Conservation (phyloP, 2,329 filamentous ascomycete genomes). For the Colletotrichum coccodes region DNA sequence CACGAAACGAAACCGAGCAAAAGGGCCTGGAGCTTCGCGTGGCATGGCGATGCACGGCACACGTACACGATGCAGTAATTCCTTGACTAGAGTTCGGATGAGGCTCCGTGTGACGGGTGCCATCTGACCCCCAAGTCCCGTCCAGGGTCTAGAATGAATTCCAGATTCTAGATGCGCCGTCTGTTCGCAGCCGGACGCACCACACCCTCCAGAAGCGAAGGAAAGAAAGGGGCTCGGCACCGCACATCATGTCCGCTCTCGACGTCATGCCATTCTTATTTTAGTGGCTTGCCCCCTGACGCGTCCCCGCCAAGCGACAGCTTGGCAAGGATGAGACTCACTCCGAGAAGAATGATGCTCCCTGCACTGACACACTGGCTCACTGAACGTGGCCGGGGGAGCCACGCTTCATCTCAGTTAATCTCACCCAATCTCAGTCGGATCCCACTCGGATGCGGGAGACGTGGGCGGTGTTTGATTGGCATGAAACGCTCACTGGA, state of each 20-base stretch:
- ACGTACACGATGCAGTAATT: background rate
- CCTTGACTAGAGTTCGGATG: background rate
- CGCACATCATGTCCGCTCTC: background rate
- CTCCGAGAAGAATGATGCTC: background rate
- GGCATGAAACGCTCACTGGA: background rate
- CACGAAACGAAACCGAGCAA: background rate
- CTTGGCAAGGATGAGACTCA: constrained; percentile 3
- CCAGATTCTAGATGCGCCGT: constrained; percentile 6
- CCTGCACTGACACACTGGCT: background rate
- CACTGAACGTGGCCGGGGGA: background rate
- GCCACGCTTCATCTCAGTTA: background rate
- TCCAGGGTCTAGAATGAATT: background rate
- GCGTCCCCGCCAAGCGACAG: background rate
- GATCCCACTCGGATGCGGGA: background rate
- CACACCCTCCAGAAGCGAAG: background rate
- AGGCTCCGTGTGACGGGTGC: background rate
- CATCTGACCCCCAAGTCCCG: background rate
- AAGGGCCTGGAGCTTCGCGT: background rate
- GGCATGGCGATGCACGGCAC: background rate
- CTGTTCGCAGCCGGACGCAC: background rate
- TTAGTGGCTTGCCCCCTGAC: constrained; percentile 15
- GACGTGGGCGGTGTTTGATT: background rate
- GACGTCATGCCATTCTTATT: constrained; percentile 18
- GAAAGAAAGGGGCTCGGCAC: constrained; percentile 2
- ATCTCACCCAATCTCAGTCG: background rate